Conservation (phyloP, 2,329 filamentous ascomycete species). For the Pezicula carpinea region DNA sequence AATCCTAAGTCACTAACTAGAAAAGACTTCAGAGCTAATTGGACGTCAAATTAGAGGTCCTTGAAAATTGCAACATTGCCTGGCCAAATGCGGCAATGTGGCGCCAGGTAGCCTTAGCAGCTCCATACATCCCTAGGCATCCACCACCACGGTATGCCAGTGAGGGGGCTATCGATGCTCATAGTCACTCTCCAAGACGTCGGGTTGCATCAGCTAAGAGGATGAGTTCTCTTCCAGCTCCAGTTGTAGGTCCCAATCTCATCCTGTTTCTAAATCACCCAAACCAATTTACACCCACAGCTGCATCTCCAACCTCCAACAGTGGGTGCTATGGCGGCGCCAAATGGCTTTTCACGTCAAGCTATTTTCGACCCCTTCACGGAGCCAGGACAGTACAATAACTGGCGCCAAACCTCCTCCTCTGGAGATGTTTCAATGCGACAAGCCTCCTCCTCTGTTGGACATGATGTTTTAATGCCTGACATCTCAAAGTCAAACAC, state of each 20-base stretch:
- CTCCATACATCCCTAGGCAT: constrained; percentile 23
- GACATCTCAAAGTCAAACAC: constrained; percentile 33
- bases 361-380: constrained; percentile 35
- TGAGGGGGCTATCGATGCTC: constrained; percentile 44
- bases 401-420: constrained; percentile 30
- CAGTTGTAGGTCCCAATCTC: constrained; percentile 1
- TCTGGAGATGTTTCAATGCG: constrained; percentile 40
- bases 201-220: constrained; percentile 14
- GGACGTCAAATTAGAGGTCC: constrained; percentile 48
- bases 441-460: constrained; percentile 32
- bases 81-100: constrained; percentile 76
- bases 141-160: constrained; percentile 32
- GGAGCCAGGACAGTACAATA: constrained; percentile 25
- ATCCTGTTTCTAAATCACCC: too few species aligned
- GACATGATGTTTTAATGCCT: constrained; percentile 39
- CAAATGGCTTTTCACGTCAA: constrained; percentile 24
- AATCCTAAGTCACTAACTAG: too few species aligned
- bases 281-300: too few species aligned
- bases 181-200: constrained; percentile 57
- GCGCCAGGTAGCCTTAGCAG: constrained; percentile 42
- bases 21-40: background rate
- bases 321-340: constrained; percentile 23
- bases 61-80: constrained; percentile 69
- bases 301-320: constrained; percentile 14
- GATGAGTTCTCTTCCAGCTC: constrained; percentile 4